Evolutionary conservation across 2,329 filamentous ascomycete species (phyloP).

Genomic region (Alternaria consortialis): DNA sequence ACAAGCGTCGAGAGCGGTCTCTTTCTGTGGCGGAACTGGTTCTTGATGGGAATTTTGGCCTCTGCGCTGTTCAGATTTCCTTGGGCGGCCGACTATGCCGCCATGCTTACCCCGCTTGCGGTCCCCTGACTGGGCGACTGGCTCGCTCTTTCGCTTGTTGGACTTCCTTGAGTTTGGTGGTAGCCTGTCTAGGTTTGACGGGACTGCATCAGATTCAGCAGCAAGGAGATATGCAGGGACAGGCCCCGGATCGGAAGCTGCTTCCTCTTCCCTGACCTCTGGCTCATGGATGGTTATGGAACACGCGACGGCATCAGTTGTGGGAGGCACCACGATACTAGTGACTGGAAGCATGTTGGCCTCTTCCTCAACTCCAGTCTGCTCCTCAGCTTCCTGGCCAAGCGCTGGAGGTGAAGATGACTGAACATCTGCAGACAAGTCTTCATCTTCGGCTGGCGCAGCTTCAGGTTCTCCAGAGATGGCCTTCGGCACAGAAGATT

Average conservation of each 20-base stretch:
- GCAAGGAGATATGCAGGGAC: conserved; percentile 22
- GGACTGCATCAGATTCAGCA: conserved; percentile 29
- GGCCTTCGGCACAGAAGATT: not conserved
- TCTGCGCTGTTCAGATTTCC: conserved; percentile 17
- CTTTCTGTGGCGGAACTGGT: not conserved
- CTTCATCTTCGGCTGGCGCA: not conserved
- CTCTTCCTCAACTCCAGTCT: not conserved
- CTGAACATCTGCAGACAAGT: not conserved
- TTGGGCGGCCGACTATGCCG: conserved; percentile 26
- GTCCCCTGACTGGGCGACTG: conserved; percentile 4
- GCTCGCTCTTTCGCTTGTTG: conserved; percentile 33
- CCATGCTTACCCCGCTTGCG: conserved; percentile 25
- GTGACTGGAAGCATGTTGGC: not conserved
- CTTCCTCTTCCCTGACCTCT: not conserved
- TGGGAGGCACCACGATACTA: not conserved
- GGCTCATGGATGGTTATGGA: not conserved
- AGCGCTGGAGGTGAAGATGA: not conserved
- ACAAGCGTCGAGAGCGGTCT: not conserved
- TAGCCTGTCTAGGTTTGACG: conserved; percentile 32
- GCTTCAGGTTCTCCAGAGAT: not conserved
- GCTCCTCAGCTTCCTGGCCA: not conserved
- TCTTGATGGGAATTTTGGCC: not conserved
- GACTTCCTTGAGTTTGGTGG: conserved; percentile 20
- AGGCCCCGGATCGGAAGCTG: not conserved
- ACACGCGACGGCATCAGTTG: no score